Evolutionary conservation across 2,329 filamentous ascomycete species (phyloP).

Genomic region (Sporothrix protearum): DNA sequence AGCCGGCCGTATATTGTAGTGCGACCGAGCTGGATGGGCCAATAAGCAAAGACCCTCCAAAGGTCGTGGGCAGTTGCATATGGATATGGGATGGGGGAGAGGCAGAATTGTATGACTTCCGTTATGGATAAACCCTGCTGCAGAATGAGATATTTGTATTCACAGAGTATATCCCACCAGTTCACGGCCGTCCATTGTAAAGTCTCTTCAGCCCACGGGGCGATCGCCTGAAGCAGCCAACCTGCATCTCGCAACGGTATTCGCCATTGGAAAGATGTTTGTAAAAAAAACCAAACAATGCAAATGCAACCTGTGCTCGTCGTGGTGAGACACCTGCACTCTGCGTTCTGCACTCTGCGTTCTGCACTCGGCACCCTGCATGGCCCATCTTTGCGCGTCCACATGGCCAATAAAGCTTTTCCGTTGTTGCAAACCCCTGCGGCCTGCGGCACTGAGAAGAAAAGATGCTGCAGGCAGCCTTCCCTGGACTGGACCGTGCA

Average conservation of each 20-base stretch:
- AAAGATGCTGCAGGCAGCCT: background rate
- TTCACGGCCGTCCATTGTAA: slow-evolving; percentile 3
- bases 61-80: background rate
- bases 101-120: background rate
- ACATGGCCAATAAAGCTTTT: slow-evolving; percentile 31
- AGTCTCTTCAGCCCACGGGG: slow-evolving; percentile 22
- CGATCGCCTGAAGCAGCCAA: background rate
- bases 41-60: background rate
- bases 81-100: background rate
- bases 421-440: background rate
- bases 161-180: background rate
- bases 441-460: background rate
- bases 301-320: background rate
- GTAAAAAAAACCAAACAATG: background rate
- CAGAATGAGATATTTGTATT: background rate
- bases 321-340: background rate
- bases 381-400: slow-evolving; percentile 23
- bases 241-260: background rate
- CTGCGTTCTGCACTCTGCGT: background rate
- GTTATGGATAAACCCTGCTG: background rate
- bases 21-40: background rate
- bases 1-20: background rate
- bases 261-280: background rate
- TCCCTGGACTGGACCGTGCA: slow-evolving; percentile 12
- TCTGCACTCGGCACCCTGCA: background rate